Conservation (phyloP, 331 rosid species). For the Spiraea crenata region DNA sequence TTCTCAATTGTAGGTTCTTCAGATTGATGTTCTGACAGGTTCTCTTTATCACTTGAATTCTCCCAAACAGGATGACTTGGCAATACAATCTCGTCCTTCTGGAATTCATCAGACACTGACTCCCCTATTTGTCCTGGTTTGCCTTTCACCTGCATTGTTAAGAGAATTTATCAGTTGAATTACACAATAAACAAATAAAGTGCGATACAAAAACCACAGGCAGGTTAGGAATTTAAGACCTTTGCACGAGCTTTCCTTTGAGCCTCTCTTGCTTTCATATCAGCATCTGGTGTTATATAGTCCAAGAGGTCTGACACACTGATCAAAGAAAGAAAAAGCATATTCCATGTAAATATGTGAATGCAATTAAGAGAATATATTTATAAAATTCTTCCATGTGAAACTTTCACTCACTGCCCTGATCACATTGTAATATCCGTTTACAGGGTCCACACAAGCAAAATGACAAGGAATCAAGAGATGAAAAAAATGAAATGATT, state of each 20-base stretch:
- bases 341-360: neutral
- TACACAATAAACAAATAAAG: neutral
- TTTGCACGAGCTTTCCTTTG: constrained; percentile 91
- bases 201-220: constrained; percentile 14
- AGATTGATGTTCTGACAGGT: constrained; percentile 54
- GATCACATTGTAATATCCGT: neutral
- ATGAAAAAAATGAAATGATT: neutral
- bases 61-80: constrained; percentile 42
- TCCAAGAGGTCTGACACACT: constrained; percentile 99
- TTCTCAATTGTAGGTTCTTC: constrained; percentile 46
- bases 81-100: constrained; percentile 54
- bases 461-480: neutral
- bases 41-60: constrained; percentile 81
- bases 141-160: constrained; percentile 67
- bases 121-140: constrained; percentile 74
- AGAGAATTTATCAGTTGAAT: constrained; percentile 5
- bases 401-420: neutral
- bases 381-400: neutral
- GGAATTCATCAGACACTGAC: constrained; percentile 56
- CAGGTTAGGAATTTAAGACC: constrained; percentile 41
- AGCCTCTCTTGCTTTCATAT: constrained; percentile 87
- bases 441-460: neutral
- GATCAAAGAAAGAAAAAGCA: constrained; percentile 25
- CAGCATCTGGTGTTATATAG: constrained; percentile 91
- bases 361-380: neutral